Evolutionary conservation across 306 rosid species (phyloP), one percentile per base, ranked within the genome.

Genomic region (Begonia masoniana): DNA sequence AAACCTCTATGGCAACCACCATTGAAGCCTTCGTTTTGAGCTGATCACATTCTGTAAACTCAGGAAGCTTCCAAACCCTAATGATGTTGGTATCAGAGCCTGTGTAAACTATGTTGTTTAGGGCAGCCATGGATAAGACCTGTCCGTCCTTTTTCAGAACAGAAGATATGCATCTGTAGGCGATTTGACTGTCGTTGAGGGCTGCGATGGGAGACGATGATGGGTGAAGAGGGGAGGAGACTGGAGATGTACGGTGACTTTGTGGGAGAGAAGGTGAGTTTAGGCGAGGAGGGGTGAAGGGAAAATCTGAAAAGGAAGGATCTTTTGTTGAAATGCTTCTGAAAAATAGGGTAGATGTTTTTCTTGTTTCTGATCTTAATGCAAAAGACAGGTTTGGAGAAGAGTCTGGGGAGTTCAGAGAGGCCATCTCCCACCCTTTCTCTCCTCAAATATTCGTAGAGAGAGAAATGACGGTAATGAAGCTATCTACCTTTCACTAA

Each of bases 61-160:
- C 97, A 0, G 97, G 94, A 8, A 89, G 73, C 68, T 83, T 85
- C 97, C 97, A 89, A 3, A 81, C 71, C 73, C 95, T 74, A 0
- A 89, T 75, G 12, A 78, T 35, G 47, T 80, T 82, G 52, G 78
- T 52, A 13, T 71, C 83, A 3, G 95, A 80, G 24, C 97, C 95
- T 0, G 97, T 85, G 77, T 85, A 89, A n/a, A 80, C 71, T 3
- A 89, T 56, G 6, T 86, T 79, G 15, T 71, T 74, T 15, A 84
- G 84, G 10, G 79, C 48, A 0, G 95, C 89, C 0, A 85, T 45
- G 63, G 79, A 76, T 54, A 76, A 60, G 65, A 89, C 73, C 78
- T 82, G 97, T 4, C 95, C 91, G 63, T 89, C 97, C 60, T 80
- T 89, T 62, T 84, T 71, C 0, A 85, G 87, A 10, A 74, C 83